A percentile compares a stretch with the other conserved stretches of the same genome.
Evolutionary conservation across 345 rosid genomes (phyloP).

Genomic region (Salix koriyanagi): DNA sequence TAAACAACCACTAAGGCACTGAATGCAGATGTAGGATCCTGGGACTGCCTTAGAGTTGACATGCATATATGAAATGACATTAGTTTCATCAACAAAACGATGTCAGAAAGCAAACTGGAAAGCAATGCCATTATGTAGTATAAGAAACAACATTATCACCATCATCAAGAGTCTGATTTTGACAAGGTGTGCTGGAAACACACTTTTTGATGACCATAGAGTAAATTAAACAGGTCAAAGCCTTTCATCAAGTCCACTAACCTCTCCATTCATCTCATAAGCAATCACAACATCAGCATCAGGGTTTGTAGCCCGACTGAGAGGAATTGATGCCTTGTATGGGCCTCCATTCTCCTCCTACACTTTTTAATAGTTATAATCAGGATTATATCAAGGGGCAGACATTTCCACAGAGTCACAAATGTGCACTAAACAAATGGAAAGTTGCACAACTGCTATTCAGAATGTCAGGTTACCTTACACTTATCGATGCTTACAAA

Average conservation of each 20-base stretch:
- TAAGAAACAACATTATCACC: neutral
- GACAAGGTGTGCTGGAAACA: neutral
- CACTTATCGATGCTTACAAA: slow-evolving; percentile 94
- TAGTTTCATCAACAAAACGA: too few species aligned
- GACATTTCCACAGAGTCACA: neutral
- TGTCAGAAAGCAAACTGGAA: too few species aligned
- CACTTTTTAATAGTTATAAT: slow-evolving; percentile 5
- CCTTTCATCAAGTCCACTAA: slow-evolving; percentile 24
- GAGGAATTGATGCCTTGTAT: slow-evolving; percentile 89
- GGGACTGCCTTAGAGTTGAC: too few species aligned
- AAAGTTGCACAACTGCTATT: neutral
- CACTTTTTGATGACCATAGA: neutral
- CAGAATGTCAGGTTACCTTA: slow-evolving; percentile 46
- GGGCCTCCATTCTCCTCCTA: slow-evolving; percentile 99
- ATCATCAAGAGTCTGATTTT: neutral
- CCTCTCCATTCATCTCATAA: slow-evolving; percentile 98
- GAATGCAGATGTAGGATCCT: too few species aligned
- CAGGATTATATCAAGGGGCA: neutral
- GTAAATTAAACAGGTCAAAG: neutral
- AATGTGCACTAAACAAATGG: neutral
- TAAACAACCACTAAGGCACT: too few species aligned
- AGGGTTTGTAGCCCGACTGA: slow-evolving; percentile 77
- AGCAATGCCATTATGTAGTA: too few species aligned
- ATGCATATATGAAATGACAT: too few species aligned
- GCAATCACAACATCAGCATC: slow-evolving; percentile 94